phyloP scores from a whole-genome alignment of 225 moss, liverwort and hornwort genomes.

The Sphagnum contortum region DNA sequence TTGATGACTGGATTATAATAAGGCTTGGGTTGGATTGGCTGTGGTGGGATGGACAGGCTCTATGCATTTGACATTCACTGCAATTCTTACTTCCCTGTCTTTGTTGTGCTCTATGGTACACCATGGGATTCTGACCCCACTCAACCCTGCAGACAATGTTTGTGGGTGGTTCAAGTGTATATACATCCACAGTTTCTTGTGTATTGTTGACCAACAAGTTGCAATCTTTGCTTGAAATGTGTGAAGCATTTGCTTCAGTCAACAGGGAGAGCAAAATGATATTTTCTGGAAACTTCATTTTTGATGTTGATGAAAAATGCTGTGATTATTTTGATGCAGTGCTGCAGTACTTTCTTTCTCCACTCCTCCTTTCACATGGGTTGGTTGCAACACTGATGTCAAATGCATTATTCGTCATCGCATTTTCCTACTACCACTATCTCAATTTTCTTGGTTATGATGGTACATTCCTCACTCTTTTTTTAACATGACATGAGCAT shows the following conservation, averaged over 20 bases:
- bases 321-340: constrained; percentile 30
- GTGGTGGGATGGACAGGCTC: constrained; percentile 39
- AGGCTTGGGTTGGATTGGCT: not conserved
- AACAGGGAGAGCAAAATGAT: too few species aligned
- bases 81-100: constrained; percentile 91
- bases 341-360: constrained; percentile 88
- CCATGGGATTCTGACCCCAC: too few species aligned
- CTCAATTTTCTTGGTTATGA: constrained; percentile 97
- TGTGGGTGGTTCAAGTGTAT: too few species aligned
- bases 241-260: too few species aligned
- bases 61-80: constrained; percentile 96
- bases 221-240: too few species aligned
- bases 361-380: constrained; percentile 78
- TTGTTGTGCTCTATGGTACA: constrained; percentile 85
- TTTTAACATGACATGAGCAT: not conserved
- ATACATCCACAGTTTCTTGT: too few species aligned
- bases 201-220: too few species aligned
- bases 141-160: too few species aligned
- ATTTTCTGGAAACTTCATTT: too few species aligned
- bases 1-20: not conserved
- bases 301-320: too few species aligned
- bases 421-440: constrained; percentile 93
- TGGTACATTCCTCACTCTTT: constrained; percentile 20
- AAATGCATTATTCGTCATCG: constrained; percentile 66
- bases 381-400: constrained; percentile 75